Percentiles rank a stretch among this genome's conserved stretches.
Conservation (phyloP, 23 red algal species). For the Gracilaria vermiculophylla region DNA sequence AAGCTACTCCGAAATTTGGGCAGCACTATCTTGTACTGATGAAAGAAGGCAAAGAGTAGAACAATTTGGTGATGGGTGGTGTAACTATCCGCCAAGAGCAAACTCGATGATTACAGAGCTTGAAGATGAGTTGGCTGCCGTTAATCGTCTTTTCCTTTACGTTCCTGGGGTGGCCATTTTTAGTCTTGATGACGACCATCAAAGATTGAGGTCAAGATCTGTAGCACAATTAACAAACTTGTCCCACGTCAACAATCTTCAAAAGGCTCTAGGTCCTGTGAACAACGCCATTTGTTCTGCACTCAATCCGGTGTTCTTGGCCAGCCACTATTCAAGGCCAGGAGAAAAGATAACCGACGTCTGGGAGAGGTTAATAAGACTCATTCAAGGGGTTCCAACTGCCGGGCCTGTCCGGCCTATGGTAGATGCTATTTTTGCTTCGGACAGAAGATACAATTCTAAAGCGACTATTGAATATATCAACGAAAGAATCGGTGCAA, state of each 20-base stretch:
- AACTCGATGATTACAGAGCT: slow-evolving; percentile 8
- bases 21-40: too few relatives aligned
- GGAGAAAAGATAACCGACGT: not conserved
- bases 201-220: not conserved
- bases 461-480: slow-evolving; percentile 19
- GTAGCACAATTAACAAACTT: not conserved
- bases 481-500: not conserved
- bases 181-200: slow-evolving; percentile 8
- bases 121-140: not conserved
- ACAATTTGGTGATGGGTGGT: not conserved
- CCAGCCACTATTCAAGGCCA: slow-evolving; percentile 4
- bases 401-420: not conserved
- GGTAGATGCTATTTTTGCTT: slow-evolving; percentile 9
- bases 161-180: not conserved
- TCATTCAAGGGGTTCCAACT: not conserved
- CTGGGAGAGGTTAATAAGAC: not conserved
- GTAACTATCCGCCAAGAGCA: not conserved
- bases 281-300: slow-evolving; percentile 6
- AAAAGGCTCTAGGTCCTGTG: slow-evolving; percentile 12
- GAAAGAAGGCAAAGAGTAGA: not conserved
- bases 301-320: not conserved
- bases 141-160: not conserved
- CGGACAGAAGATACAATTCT: not conserved
- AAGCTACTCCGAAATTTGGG: too few relatives aligned
- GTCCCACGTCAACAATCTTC: slow-evolving; percentile 2